phyloP scores from a whole-genome alignment of 2,329 filamentous ascomycete genomes.

The Setomelanomma holmii region DNA sequence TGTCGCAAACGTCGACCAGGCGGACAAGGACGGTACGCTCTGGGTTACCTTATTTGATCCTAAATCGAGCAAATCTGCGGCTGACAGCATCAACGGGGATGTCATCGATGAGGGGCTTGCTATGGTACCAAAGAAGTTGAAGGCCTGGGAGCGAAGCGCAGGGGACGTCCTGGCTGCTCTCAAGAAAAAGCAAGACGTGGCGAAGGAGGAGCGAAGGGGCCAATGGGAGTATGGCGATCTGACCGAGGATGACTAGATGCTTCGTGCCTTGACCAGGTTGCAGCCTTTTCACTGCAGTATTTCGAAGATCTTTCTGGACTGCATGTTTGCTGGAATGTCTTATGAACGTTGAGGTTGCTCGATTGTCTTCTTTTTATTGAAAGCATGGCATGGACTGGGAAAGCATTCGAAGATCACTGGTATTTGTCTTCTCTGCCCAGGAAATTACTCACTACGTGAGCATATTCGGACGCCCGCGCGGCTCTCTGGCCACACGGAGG shows the following conservation, averaged over 20 bases:
- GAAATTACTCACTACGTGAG: no score
- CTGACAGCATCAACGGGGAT: conserved; percentile 88
- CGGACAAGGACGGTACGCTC: conserved; percentile 79
- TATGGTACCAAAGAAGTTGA: conserved; percentile 91
- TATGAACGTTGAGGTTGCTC: no score
- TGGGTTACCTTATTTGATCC: conserved; percentile 90
- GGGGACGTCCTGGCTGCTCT: conserved; percentile 74
- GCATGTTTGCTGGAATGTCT: no score
- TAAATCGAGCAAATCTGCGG: conserved; percentile 64
- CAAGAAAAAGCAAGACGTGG: conserved; percentile 75
- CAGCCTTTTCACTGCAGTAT: no score
- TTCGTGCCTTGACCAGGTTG: no score
- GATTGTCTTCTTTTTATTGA: neutral
- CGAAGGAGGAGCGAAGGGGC: conserved; percentile 80
- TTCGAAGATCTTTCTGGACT: no score
- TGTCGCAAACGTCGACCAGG: conserved; percentile 89
- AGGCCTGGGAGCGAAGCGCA: conserved; percentile 85
- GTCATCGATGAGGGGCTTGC: conserved; percentile 83
- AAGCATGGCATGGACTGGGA: neutral
- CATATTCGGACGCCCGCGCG: no score
- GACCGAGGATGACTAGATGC: conserved; percentile 67
- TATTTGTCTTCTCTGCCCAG: no score
- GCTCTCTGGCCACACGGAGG: no score
- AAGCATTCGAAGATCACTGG: neutral
- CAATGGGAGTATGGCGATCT: conserved; percentile 99